Percentiles rank a stretch among this genome's conserved stretches.
These are phyloP conservation scores for Thraustotheca clavata DNA, from an alignment of 352 stramenopile species.

Conservation along the genomic window DNA sequence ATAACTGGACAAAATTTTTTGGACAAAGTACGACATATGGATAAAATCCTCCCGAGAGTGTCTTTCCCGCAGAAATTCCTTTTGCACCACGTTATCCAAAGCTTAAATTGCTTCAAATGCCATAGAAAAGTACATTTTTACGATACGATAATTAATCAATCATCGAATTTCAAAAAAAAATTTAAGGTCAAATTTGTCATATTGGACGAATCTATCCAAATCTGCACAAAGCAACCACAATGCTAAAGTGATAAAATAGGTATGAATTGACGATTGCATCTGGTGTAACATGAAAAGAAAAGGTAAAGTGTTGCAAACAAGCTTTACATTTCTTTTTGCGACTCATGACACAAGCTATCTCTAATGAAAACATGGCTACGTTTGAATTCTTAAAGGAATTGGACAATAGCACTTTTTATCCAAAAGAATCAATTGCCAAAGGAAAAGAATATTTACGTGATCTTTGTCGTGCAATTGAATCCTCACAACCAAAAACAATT, in stretches of 20 bases:
- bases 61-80: background rate
- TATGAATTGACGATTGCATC: too few relatives aligned
- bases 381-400: conserved; percentile 12
- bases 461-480: conserved; percentile 12
- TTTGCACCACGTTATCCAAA: too few relatives aligned
- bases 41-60: background rate
- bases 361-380: background rate
- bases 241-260: too few relatives aligned
- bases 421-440: background rate
- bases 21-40: background rate
- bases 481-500: background rate
- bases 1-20: background rate
- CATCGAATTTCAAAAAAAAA: too few relatives aligned
- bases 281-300: background rate
- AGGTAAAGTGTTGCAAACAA: background rate
- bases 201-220: too few relatives aligned
- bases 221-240: too few relatives aligned
- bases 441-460: background rate
- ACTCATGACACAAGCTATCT: background rate
- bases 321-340: too few relatives aligned
- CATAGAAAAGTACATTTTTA: too few relatives aligned
- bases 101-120: too few relatives aligned
- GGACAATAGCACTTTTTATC: background rate
- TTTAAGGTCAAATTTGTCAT: too few relatives aligned
- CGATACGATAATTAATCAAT: too few relatives aligned